phyloP scores from a whole-genome alignment of 768 basidiomycete genomes.

The Pleurotus platypus region DNA sequence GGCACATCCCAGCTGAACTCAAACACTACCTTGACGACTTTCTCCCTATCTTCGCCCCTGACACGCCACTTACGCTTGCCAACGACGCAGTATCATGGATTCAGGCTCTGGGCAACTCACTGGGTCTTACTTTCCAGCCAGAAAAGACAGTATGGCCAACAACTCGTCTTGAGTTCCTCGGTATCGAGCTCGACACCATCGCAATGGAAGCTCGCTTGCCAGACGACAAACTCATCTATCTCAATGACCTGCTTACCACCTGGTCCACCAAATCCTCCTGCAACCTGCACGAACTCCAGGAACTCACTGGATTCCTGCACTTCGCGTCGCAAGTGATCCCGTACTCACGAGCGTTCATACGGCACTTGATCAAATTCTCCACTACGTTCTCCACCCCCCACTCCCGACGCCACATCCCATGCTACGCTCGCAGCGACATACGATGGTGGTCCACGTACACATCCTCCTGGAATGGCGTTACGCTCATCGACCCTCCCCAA shows the following conservation, averaged over 20 bases:
- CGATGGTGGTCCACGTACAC: conserved; percentile 27
- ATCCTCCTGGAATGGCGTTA: conserved; percentile 26
- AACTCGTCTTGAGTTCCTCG: not conserved
- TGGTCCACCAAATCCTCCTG: conserved; percentile 15
- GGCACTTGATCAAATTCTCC: conserved; percentile 20
- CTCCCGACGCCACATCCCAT: conserved; percentile 18
- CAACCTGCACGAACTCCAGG: conserved; percentile 8
- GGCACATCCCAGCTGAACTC: conserved; percentile 25
- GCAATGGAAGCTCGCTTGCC: conserved; percentile 31
- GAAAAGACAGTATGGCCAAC: conserved; percentile 22
- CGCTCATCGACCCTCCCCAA: conserved; percentile 10
- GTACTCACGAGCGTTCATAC: conserved; percentile 8
- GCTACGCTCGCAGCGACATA: conserved; percentile 17
- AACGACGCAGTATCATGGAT: conserved; percentile 25
- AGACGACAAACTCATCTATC: conserved; percentile 23
- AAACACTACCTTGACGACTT: conserved; percentile 35
- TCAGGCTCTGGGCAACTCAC: conserved; percentile 18
- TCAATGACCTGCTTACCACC: conserved; percentile 15
- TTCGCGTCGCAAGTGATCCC: conserved; percentile 15
- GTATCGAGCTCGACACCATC: not conserved
- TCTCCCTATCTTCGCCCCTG: conserved; percentile 19
- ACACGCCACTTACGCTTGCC: not conserved
- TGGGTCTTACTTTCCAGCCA: conserved; percentile 26
- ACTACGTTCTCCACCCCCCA: too few species aligned
- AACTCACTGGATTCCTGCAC: conserved; percentile 14